Evolutionary conservation across 768 basidiomycete species (phyloP), one percentile per base, ranked within the genome.

Genomic region (Hericium coralloides): DNA sequence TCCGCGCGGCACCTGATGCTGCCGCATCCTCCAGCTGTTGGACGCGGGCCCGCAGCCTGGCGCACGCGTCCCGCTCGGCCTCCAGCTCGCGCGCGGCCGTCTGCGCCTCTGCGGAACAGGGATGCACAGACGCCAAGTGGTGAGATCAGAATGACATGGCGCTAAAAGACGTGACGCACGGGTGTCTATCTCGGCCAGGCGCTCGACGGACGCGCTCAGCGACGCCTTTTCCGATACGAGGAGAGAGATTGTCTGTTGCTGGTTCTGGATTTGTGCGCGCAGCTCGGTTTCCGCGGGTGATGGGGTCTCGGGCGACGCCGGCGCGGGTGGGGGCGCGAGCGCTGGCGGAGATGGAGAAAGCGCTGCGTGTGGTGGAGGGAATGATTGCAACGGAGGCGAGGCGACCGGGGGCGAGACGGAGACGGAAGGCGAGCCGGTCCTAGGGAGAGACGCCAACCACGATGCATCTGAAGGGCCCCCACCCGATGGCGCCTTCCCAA

Each of bases 221-320:
- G 69, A 60, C 12, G 67, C 63, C 65, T 74, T 76, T 60, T 76
- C 76, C 2, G 68, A 58, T 26, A 92, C 88, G 14, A 94, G 75
- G n/a, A 87, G 67, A 49, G 85, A 76, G 57, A 94, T 89, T 0
- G 87, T 88, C 63, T 84, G 84, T 58, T 82, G 83, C 62, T 87
- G 85, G 63, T 78, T 84, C 61, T 79, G 75, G 48, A 76, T 68
- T 39, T 69, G 68, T 12, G 69, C 66, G 17, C 68, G 67, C 55
- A 72, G 62, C 25, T 61, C 60, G 4, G 63, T 63, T 4, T 61
- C 53, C 17, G 62, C 69, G 51, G 54, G 58, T 50, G 23, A n/a
- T 8, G 18, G 52, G 3, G 52, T 4, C 26, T 4, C 26, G 26
- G 26, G 26, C 18, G 36, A 18, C n/a, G 50, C 45, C 43, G 52